A percentile compares a stretch with the other conserved stretches of the same genome.
These are phyloP conservation scores for Eucalyptus tenuipes DNA, from an alignment of 345 rosid genomes.

Conservation along the genomic window DNA sequence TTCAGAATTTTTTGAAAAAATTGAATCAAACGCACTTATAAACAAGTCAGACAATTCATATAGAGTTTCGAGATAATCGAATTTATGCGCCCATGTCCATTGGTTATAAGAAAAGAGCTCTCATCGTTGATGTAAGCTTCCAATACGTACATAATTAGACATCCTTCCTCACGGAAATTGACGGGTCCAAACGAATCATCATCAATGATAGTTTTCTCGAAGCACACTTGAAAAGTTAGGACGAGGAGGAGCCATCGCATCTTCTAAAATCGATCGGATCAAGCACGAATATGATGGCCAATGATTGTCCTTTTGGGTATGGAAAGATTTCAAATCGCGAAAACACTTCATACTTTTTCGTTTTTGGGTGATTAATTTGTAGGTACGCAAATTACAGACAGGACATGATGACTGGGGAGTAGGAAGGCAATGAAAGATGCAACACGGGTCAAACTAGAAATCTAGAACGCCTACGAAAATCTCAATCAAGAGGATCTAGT, in stretches of 20 bases:
- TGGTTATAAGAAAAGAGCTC: not conserved
- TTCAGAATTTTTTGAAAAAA: fast-evolving
- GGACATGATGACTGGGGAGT: not conserved
- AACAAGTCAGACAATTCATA: not conserved
- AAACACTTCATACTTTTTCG: not conserved
- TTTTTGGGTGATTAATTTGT: not conserved
- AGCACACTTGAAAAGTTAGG: not conserved
- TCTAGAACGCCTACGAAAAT: not conserved
- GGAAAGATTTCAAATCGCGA: not conserved
- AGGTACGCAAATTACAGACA: not conserved
- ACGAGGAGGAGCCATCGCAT: not conserved
- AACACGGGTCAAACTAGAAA: not conserved
- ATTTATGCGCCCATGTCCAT: not conserved
- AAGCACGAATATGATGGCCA: not conserved
- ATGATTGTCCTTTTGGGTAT: not conserved
- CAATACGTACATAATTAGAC: not conserved
- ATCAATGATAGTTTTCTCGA: not conserved
- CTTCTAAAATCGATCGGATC: not conserved
- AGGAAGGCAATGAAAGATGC: not conserved
- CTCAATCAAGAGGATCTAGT: not conserved
- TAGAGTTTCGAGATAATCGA: not conserved
- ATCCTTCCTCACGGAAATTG: not conserved
- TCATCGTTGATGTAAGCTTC: not conserved
- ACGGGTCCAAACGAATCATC: not conserved
- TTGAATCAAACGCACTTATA: fast-evolving